Evolutionary conservation across 306 rosid species (phyloP).

Genomic region (Malus orientalis): DNA sequence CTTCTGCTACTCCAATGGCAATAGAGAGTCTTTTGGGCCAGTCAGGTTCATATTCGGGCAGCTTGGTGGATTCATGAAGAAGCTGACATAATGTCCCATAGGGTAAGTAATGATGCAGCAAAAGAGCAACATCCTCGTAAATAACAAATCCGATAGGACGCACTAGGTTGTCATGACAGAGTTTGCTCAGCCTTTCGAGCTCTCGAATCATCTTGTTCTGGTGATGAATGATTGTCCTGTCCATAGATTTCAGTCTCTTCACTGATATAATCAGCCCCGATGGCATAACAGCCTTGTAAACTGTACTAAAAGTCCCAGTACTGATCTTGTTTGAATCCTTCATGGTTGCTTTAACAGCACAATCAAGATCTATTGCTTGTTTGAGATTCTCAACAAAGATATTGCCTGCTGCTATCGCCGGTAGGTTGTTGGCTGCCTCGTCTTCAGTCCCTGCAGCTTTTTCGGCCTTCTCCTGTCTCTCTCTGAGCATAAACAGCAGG

Average conservation of each 20-base stretch:
- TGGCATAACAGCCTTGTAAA: conserved; percentile 94
- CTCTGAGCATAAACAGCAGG: conserved; percentile 78
- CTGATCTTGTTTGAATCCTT: conserved; percentile 80
- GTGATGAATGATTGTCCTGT: conserved; percentile 89
- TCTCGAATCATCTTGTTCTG: conserved; percentile 96
- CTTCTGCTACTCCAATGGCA: conserved; percentile 93
- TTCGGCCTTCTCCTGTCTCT: conserved; percentile 81
- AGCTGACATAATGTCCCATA: conserved; percentile 84
- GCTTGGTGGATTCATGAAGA: conserved; percentile 71
- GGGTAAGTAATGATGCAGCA: conserved; percentile 76
- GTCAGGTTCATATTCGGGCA: conserved; percentile 80
- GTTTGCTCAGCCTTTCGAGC: conserved; percentile 87
- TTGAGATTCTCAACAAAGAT: conserved; percentile 76
- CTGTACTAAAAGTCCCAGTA: conserved; percentile 88
- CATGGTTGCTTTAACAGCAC: conserved; percentile 79
- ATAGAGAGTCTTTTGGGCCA: conserved; percentile 82
- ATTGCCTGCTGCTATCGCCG: conserved; percentile 68
- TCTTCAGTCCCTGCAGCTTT: conserved; percentile 58
- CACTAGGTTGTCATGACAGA: conserved; percentile 75
- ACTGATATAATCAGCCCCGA: conserved; percentile 81
- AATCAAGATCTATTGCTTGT: conserved; percentile 90
- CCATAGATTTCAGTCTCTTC: conserved; percentile 88
- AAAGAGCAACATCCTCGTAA: conserved; percentile 89
- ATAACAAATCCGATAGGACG: conserved; percentile 91
- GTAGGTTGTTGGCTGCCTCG: conserved; percentile 39